Base-by-base conservation (phyloP, 2,329 filamentous ascomycete species). In the Phyllosticta citrichinensis region DNA sequence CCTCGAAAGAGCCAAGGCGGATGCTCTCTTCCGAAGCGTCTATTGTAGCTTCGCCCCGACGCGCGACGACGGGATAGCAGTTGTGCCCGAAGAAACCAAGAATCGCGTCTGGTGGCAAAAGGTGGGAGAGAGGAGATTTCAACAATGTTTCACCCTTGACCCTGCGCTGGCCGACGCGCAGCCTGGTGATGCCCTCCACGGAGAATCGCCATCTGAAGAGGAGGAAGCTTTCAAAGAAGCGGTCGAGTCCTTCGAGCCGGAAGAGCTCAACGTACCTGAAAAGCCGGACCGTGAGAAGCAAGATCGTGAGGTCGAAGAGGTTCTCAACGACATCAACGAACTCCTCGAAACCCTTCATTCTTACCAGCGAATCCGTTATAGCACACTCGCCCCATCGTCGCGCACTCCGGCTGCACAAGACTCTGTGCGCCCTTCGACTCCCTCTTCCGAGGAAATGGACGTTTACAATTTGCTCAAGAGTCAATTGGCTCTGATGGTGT, bases 1-100 rank as follows among this genome's bases (percentile, higher is more conserved):
- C 14, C 66, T 72, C 3, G 69, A 88, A 68, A 77, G 83, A 66
- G 82, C 83, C 3, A 87, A 87, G 69, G 83, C 91, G 74, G 88
- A 92, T 66, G 81, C 86, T 0, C 76, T 92, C 10, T 93, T 92
- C 69, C 82, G 87, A 30, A 84, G 87, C 60, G 88, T 86, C 1
- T 93, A 91, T 71, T 91, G 87, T 0, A 88, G 87, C 68, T 93
- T 92, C 71, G 89, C 89, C 5, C 89, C 89, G 0, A 85, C 82
- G 57, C 86, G 83, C 66, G 89, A 93, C 71, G 86, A 92, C 68
- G 81, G 87, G 2, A 83, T 81, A 12, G 87, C 89, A 5, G 79
- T 91, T 62, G 78, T 91, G 2, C 83, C 89, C 0, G 84, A 86
- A 1, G 83, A 83, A 35, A 80, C 84, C 56, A 83, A 88, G 62